These are phyloP conservation scores for Pholiota conissans DNA, from an alignment of 768 basidiomycete genomes.

Conservation along the genomic window DNA sequence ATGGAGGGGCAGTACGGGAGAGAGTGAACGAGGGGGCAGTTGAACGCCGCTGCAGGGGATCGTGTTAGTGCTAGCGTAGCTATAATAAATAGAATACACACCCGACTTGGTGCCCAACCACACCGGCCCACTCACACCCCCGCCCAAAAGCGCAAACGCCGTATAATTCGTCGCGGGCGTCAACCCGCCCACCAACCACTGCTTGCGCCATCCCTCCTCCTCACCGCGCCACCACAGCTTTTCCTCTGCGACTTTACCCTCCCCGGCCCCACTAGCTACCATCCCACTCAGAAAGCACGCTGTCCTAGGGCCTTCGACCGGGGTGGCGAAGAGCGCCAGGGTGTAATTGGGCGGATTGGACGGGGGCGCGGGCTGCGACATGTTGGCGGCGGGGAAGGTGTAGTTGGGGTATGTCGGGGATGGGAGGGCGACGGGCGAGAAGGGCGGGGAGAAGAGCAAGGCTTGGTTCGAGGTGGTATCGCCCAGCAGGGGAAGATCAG, in stretches of 20 bases:
- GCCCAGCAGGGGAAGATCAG: constrained; percentile 56
- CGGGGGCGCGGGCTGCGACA: constrained; percentile 43
- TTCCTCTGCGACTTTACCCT: constrained; percentile 41
- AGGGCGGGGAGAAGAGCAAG: constrained; percentile 67
- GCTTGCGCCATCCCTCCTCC: constrained; percentile 59
- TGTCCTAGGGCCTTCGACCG: constrained; percentile 47
- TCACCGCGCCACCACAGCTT: constrained; percentile 57
- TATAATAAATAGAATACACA: constrained; percentile 27
- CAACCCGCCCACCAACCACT: constrained; percentile 66
- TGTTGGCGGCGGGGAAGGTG: constrained; percentile 61
- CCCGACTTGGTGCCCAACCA: constrained; percentile 78
- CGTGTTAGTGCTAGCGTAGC: background rate
- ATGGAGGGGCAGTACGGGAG: constrained; percentile 75
- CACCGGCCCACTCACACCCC: constrained; percentile 63
- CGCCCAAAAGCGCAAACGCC: constrained; percentile 59
- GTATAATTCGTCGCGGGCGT: constrained; percentile 76
- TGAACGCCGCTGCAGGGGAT: constrained; percentile 52
- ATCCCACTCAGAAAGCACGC: constrained; percentile 67
- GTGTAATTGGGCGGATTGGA: constrained; percentile 50
- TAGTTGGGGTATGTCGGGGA: constrained; percentile 73
- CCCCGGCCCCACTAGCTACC: too few relatives aligned
- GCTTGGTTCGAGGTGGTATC: constrained; percentile 77
- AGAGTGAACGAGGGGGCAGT: constrained; percentile 68
- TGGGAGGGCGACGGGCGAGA: constrained; percentile 27
- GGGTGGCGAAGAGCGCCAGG: constrained; percentile 55